Evolutionary conservation across 179 eudicot genomes (phyloP).

Genomic region (Beta corolliflora): DNA sequence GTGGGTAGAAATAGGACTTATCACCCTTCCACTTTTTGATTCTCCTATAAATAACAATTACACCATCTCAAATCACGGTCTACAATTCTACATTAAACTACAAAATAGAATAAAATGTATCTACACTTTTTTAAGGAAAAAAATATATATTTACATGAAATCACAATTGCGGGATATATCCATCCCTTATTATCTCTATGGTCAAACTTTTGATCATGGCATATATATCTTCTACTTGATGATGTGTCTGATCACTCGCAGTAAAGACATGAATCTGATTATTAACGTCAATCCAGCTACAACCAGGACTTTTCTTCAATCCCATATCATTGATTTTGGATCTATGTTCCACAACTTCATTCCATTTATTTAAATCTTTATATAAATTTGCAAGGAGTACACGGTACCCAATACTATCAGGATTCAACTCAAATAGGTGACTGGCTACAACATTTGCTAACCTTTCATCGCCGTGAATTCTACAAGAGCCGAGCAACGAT

Average conservation of each 20-base stretch:
- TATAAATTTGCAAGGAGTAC: conserved; percentile 65
- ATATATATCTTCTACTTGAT: conserved; percentile 23
- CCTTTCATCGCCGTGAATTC: conserved; percentile 50
- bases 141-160: neutral
- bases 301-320: conserved; percentile 61
- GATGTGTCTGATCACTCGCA: conserved; percentile 31
- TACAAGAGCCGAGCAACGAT: conserved; percentile 63
- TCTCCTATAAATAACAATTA: too few relatives aligned
- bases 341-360: conserved; percentile 37
- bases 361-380: conserved; percentile 48
- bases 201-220: conserved; percentile 25
- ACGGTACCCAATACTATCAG: conserved; percentile 57
- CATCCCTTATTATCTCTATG: conserved; percentile 24
- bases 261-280: conserved; percentile 37
- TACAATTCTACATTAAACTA: too few relatives aligned
- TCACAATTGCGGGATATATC: conserved; percentile 24
- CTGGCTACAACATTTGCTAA: conserved; percentile 54
- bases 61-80: too few relatives aligned
- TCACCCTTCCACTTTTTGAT: too few relatives aligned
- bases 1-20: too few relatives aligned
- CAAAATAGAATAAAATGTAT: too few relatives aligned
- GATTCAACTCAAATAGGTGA: conserved; percentile 52
- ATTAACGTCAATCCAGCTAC: conserved; percentile 76
- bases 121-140: neutral
- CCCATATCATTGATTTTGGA: conserved; percentile 57